Base-by-base conservation (phyloP, 768 basidiomycete species). In the Gyrodon lividus region DNA sequence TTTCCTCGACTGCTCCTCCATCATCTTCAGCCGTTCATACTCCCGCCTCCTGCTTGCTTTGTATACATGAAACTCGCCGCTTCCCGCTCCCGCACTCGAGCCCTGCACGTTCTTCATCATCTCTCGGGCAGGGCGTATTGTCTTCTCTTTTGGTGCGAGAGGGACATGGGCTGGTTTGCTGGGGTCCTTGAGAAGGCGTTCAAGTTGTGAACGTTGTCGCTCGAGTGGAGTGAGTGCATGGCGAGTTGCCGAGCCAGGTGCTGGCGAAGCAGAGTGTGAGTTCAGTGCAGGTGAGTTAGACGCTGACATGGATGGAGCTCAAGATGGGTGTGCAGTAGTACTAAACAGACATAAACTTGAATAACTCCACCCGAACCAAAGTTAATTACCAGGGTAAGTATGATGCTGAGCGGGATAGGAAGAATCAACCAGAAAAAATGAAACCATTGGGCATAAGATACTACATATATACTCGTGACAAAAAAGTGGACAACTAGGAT, bases 81-180 rank as follows among this genome's bases (percentile, higher is more conserved):
- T 92, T 45, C 97, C 97, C 16, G 97, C 97, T 40, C 96, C 97
- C 6, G 97, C 94, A 69, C 91, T 92, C 14, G 92, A 95, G 0
- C 97, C 97, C 70, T 98, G 95, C 6, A 99, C 96, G 61, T 98
- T 98, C 79, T 97, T 98, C 91, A 99, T 98, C 91, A 93, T 93
- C 68, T 93, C 97, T 43, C 91, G 78, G 8, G 95, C 77, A 1
- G 94, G 76, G 17, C 93, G 77, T 26, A 98, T 75, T 0, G 77
- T 77, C 74, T 91, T 94, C 56, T 90, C 88, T 68, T 90, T 89
- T 5, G 88, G 87, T 1, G 89, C 76, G n/a, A 79, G 62, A 2
- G 95, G 92, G 9, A 98, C 73, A 63, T 81, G 81, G 1, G 86
- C 90, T 1, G 86, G 83, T 66, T 93, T 95, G 6, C 79, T 67